phyloP scores from a whole-genome alignment of 345 rosid species.

The Ricinus communis region DNA sequence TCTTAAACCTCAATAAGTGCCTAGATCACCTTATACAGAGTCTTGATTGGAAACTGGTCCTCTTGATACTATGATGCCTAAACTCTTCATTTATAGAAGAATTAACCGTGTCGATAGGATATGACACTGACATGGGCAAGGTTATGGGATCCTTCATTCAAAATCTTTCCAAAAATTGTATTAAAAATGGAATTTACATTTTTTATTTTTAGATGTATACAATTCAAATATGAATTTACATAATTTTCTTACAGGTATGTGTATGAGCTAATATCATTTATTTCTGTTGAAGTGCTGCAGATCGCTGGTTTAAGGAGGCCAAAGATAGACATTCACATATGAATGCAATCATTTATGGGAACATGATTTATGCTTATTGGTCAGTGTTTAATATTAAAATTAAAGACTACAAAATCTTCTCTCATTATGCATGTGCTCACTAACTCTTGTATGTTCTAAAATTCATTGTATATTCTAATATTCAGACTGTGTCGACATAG shows the following conservation, averaged over 20 bases:
- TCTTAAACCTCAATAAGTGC: background rate
- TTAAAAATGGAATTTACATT: too few relatives aligned
- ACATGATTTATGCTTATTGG: constrained; percentile 90
- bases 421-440: background rate
- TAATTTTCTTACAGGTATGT: too few relatives aligned
- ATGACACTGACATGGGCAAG: too few relatives aligned
- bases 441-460: background rate
- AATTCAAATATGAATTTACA: too few relatives aligned
- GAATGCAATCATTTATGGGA: constrained; percentile 86
- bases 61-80: background rate
- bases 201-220: too few relatives aligned
- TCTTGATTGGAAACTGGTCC: background rate
- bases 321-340: constrained; percentile 54
- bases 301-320: constrained; percentile 83
- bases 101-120: background rate
- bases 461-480: background rate
- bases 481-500: background rate
- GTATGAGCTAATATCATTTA: constrained; percentile 39
- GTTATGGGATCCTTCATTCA: too few relatives aligned
- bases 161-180: too few relatives aligned
- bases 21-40: background rate
- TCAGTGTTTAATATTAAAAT: constrained; percentile 26
- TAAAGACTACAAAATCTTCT: background rate
- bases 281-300: constrained; percentile 93
- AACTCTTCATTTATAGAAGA: background rate